These are phyloP conservation scores for Ceratobasidium sp. DNA, from an alignment of 1,284 basidiomycete genomes.

Conservation along the genomic window DNA sequence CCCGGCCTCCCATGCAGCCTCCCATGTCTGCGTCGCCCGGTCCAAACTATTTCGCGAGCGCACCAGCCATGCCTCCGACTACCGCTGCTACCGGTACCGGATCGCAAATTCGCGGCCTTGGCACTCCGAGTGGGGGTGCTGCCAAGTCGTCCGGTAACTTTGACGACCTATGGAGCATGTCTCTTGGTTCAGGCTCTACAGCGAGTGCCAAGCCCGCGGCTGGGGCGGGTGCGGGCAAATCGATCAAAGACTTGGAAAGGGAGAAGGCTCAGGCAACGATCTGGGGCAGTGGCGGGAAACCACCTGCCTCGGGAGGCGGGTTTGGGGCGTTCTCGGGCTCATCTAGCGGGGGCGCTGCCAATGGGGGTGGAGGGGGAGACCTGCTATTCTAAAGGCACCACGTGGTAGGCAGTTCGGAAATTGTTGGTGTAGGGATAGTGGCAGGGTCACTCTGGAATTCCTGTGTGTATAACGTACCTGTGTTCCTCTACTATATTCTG, in stretches of 20 bases:
- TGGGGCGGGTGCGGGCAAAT: conserved; percentile 61
- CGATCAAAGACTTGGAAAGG: conserved; percentile 84
- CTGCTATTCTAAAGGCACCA: conserved; percentile 42
- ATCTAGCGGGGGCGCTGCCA: conserved; percentile 7
- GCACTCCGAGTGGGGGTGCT: conserved; percentile 42
- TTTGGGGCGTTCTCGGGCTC: conserved; percentile 30
- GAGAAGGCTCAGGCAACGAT: conserved; percentile 80
- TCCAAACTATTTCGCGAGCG: conserved; percentile 37
- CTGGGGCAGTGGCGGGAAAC: conserved; percentile 59
- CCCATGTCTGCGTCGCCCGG: conserved; percentile 29
- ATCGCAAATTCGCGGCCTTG: conserved; percentile 20
- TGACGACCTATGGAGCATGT: conserved; percentile 90
- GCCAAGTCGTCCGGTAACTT: conserved; percentile 60
- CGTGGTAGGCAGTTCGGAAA: background rate
- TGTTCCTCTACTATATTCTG: conserved; percentile 14
- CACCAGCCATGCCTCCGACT: conserved; percentile 43
- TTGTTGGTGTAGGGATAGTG: conserved; percentile 1
- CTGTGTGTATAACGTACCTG: conserved; percentile 33
- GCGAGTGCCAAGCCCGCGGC: conserved; percentile 48
- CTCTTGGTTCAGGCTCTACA: conserved; percentile 62
- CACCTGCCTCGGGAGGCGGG: conserved; percentile 36
- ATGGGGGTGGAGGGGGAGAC: conserved; percentile 43
- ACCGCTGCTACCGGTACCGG: conserved; percentile 42
- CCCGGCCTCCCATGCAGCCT: conserved; percentile 32
- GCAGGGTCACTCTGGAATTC: conserved; percentile 1